Conservation (phyloP, 495 filamentous ascomycete species). For the Aspergillus sparsus region DNA sequence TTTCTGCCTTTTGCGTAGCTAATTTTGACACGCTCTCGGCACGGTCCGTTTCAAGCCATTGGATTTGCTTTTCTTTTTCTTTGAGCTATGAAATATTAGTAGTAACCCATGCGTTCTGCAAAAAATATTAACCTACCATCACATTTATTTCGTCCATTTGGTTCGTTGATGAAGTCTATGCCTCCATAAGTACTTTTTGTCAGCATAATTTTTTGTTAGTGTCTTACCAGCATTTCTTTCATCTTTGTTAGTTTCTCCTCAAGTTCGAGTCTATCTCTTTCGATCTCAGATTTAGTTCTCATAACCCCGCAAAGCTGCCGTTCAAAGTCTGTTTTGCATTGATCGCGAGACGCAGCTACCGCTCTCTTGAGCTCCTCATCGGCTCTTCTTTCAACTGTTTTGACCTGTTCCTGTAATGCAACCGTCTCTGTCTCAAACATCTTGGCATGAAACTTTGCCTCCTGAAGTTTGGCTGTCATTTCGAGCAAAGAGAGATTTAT, state of each 20-base stretch:
- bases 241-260: constrained; percentile 23
- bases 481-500: constrained; percentile 27
- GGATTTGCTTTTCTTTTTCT: constrained; percentile 26
- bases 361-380: constrained; percentile 31
- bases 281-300: constrained; percentile 27
- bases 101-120: background rate
- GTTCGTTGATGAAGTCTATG: constrained; percentile 16
- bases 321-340: constrained; percentile 28
- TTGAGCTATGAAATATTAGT: constrained; percentile 29
- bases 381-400: constrained; percentile 24
- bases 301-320: constrained; percentile 26
- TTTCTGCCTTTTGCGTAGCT: constrained; percentile 25
- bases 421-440: constrained; percentile 25
- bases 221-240: constrained; percentile 32
- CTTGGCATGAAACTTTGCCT: constrained; percentile 14
- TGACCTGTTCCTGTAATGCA: constrained; percentile 25
- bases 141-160: constrained; percentile 4
- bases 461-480: constrained; percentile 15
- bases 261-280: constrained; percentile 17
- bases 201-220: constrained; percentile 13
- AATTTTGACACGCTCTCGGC: constrained; percentile 21
- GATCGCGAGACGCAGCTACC: constrained; percentile 22
- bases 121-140: constrained; percentile 20
- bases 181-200: constrained; percentile 26
- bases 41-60: constrained; percentile 22